Evolutionary conservation across 257 asterid species (phyloP).

Genomic region (Primulina huaijiensis): DNA sequence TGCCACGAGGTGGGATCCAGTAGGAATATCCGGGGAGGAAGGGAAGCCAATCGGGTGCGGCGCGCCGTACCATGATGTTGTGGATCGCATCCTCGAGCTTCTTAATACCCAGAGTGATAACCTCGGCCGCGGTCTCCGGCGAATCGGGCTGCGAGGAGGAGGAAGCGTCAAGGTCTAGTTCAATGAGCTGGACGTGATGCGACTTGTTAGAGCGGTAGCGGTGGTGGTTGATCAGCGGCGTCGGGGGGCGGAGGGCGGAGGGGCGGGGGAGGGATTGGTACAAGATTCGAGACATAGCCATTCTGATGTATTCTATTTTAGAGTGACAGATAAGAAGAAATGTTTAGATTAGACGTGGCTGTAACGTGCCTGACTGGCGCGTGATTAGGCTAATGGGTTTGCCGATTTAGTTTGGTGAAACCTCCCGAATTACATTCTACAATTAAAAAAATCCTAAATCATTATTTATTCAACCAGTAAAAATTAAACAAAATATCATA

Average conservation of each 20-base stretch:
- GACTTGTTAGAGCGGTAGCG: constrained; percentile 53
- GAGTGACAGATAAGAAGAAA: constrained; percentile 5
- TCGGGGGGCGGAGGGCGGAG: constrained; percentile 28
- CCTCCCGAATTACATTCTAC: no score
- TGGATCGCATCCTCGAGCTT: constrained; percentile 58
- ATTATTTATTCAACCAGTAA: no score
- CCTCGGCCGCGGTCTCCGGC: constrained; percentile 32
- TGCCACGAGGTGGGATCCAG: constrained; percentile 49
- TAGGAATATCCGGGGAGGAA: constrained; percentile 52
- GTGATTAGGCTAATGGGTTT: not conserved
- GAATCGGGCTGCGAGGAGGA: constrained; percentile 37
- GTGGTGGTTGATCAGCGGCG: constrained; percentile 35
- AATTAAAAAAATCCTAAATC: no score
- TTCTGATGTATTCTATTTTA: constrained; percentile 7
- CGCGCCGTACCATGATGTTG: constrained; percentile 47
- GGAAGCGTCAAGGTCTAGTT: constrained; percentile 38
- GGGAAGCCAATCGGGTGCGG: constrained; percentile 65
- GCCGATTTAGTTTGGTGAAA: no score
- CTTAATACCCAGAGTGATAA: constrained; percentile 39
- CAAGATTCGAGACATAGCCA: constrained; percentile 50
- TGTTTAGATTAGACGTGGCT: not conserved
- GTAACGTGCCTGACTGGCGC: not conserved
- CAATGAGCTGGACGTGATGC: constrained; percentile 38
- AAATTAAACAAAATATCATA: no score
- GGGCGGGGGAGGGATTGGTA: constrained; percentile 34